Conservation (phyloP, 495 filamentous ascomycete species). For the Evernia prunastri region DNA sequence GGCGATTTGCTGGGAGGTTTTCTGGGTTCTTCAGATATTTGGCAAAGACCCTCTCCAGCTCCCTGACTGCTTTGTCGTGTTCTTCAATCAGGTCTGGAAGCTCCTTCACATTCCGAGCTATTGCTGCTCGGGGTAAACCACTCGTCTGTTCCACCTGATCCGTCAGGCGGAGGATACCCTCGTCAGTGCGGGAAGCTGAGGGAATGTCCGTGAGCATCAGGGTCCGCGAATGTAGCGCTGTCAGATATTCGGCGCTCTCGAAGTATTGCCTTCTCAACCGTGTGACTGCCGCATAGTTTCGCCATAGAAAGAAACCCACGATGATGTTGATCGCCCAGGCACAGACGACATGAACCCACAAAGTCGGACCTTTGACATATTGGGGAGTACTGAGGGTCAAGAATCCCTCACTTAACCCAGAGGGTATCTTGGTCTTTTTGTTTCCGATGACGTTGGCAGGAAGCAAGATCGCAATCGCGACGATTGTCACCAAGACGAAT, state of each 20-base stretch:
- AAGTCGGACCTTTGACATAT: conserved; percentile 41
- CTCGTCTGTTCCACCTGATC: conserved; percentile 68
- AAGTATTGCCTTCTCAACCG: conserved; percentile 72
- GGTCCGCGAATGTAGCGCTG: conserved; percentile 80
- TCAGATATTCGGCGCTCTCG: conserved; percentile 80
- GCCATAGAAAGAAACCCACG: conserved; percentile 77
- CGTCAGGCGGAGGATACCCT: conserved; percentile 75
- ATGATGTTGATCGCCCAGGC: conserved; percentile 74
- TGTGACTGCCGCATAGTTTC: conserved; percentile 72
- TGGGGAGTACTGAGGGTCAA: conserved; percentile 52
- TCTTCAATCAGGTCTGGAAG: conserved; percentile 77
- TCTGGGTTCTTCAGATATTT: conserved; percentile 86
- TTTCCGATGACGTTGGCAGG: conserved; percentile 67
- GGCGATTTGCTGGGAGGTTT: conserved; percentile 69
- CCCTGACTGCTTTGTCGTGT: conserved; percentile 71
- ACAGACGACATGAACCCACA: conserved; percentile 76
- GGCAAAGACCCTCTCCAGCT: conserved; percentile 75
- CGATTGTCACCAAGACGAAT: conserved; percentile 62
- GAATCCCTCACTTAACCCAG: conserved; percentile 20
- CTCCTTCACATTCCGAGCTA: conserved; percentile 86
- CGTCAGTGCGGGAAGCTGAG: conserved; percentile 62
- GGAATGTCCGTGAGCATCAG: conserved; percentile 92
- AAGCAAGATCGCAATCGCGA: conserved; percentile 75
- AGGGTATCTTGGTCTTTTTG: conserved; percentile 30
- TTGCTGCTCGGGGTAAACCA: conserved; percentile 68